phyloP scores from a whole-genome alignment of 495 filamentous ascomycete genomes.

The Halenospora varia region DNA sequence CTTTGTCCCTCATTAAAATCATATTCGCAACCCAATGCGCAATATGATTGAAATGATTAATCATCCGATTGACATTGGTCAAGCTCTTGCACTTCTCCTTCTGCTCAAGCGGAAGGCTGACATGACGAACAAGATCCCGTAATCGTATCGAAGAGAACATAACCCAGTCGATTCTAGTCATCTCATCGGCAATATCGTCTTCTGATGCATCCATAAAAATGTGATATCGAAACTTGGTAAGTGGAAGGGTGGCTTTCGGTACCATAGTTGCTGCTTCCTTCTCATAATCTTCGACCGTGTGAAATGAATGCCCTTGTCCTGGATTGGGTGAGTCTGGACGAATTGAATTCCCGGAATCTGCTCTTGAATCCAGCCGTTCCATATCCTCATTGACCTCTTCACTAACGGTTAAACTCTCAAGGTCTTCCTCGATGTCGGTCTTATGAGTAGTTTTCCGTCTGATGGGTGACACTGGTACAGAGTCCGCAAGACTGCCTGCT shows the following conservation, averaged over 20 bases:
- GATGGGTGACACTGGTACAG: conserved; percentile 17
- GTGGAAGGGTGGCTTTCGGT: conserved; percentile 51
- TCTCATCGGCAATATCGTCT: conserved; percentile 80
- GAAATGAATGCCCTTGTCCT: conserved; percentile 45
- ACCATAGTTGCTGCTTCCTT: conserved; percentile 63
- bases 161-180: conserved; percentile 95
- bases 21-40: conserved; percentile 89
- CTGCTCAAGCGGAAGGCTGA: conserved; percentile 65
- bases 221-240: conserved; percentile 79
- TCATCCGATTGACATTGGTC: conserved; percentile 87
- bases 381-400: conserved; percentile 25
- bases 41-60: conserved; percentile 92
- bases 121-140: conserved; percentile 87
- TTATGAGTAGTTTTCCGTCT: conserved; percentile 7
- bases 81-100: conserved; percentile 77
- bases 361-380: conserved; percentile 38
- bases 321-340: conserved; percentile 26
- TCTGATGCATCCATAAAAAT: conserved; percentile 76
- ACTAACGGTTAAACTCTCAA: conserved; percentile 38
- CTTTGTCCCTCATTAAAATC: conserved; percentile 89
- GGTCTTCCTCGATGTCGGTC: conserved; percentile 35
- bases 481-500: conserved; percentile 5
- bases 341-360: conserved; percentile 35
- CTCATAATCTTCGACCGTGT: conserved; percentile 68
- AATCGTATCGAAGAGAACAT: conserved; percentile 97